Conservation (phyloP, 768 basidiomycete species). For the Cubamyces sp. region DNA sequence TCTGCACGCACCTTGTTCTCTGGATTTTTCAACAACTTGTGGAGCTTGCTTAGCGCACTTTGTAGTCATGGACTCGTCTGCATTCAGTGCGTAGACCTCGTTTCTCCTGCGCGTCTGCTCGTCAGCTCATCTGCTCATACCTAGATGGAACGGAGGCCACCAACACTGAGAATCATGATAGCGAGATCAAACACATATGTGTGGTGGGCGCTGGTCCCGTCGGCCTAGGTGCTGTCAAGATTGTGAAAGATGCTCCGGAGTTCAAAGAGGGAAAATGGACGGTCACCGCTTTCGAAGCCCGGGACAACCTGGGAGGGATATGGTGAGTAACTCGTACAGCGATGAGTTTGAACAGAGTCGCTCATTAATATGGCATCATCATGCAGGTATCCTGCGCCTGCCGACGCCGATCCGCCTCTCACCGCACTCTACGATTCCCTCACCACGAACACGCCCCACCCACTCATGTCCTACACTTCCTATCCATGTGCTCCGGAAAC, state of each 20-base stretch:
- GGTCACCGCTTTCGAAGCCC: slow-evolving; percentile 62
- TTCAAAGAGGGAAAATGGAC: slow-evolving; percentile 63
- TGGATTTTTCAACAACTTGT: too few species aligned
- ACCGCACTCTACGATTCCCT: slow-evolving; percentile 80
- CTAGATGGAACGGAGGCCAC: neutral
- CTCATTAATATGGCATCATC: too few species aligned
- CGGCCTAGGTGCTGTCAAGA: slow-evolving; percentile 72
- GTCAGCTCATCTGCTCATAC: too few species aligned
- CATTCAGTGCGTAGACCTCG: slow-evolving; percentile 10
- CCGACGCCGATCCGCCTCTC: slow-evolving; percentile 54
- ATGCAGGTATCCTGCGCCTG: slow-evolving; percentile 57
- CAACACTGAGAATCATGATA: neutral
- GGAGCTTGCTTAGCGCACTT: too few species aligned
- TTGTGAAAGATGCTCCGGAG: slow-evolving; percentile 61
- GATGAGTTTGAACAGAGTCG: too few species aligned
- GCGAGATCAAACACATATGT: slow-evolving; percentile 48
- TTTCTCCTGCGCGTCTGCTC: too few species aligned
- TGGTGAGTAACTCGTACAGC: slow-evolving; percentile 51
- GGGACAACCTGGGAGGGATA: slow-evolving; percentile 73
- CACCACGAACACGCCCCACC: slow-evolving; percentile 82
- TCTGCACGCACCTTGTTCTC: too few species aligned
- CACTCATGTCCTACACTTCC: slow-evolving; percentile 69
- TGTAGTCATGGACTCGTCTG: slow-evolving; percentile 12
- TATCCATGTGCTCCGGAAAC: slow-evolving; percentile 74
- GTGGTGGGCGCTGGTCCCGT: slow-evolving; percentile 79